These are phyloP conservation scores for Cryoendolithus antarcticus DNA, from an alignment of 2,329 filamentous ascomycete genomes.

Conservation along the genomic window DNA sequence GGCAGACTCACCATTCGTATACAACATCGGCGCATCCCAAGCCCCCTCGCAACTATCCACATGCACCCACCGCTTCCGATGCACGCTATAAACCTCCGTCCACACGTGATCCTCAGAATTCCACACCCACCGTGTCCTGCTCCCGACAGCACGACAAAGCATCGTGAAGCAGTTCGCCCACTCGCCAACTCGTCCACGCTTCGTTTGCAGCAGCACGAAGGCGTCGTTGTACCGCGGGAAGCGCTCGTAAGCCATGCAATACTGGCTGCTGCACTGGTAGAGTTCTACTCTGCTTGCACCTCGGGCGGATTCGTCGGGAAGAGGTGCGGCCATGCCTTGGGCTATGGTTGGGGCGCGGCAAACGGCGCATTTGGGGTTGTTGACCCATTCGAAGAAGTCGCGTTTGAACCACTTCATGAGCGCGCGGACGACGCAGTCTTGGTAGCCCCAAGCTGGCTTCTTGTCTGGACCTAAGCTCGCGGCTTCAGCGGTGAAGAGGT, in stretches of 20 bases:
- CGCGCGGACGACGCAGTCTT: conserved; percentile 88
- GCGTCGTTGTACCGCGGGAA: conserved; percentile 94
- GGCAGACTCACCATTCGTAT: conserved; percentile 57
- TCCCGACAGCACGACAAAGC: conserved; percentile 86
- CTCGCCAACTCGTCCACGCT: conserved; percentile 78
- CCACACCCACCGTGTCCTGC: conserved; percentile 93
- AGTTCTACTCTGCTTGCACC: conserved; percentile 80
- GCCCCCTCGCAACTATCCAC: conserved; percentile 89
- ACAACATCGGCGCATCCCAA: conserved; percentile 88
- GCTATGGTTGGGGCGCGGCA: conserved; percentile 75
- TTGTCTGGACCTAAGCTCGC: conserved; percentile 67
- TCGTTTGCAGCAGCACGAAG: conserved; percentile 78
- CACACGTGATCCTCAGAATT: conserved; percentile 95
- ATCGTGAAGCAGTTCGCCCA: conserved; percentile 99
- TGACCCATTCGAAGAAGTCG: conserved; percentile 91
- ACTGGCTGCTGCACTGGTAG: conserved; percentile 68
- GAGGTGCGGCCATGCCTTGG: conserved; percentile 71
- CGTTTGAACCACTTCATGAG: conserved; percentile 92
- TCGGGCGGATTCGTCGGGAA: conserved; percentile 77
- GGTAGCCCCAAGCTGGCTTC: conserved; percentile 87
- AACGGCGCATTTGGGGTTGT: conserved; percentile 75
- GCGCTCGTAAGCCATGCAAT: conserved; percentile 69
- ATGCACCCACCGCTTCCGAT: conserved; percentile 90
- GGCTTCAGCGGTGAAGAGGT: conserved; percentile 76
- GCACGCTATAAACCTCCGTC: conserved; percentile 94